Conservation (phyloP, 805 yeast species). For the Ogataea nitratoaversa region DNA sequence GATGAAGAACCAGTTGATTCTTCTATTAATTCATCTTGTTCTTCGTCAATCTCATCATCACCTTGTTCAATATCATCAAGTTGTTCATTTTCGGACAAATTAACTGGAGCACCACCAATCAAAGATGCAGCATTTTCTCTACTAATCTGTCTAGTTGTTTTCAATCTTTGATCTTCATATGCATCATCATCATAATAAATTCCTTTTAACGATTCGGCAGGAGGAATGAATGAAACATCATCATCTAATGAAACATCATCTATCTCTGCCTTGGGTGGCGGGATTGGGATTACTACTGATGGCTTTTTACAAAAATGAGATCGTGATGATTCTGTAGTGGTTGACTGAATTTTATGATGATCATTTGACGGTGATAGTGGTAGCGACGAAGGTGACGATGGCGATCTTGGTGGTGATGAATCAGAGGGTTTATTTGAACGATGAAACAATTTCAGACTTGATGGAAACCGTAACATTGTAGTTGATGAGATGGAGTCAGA, state of each 20-base stretch:
- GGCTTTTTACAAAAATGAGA: too few relatives aligned
- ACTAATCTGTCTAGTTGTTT: conserved; percentile 2
- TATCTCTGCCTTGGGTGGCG: not conserved
- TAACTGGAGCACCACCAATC: conserved; percentile 49
- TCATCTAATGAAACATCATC: not conserved
- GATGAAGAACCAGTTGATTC: conserved; percentile 7
- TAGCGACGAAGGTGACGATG: not conserved
- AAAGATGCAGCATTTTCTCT: conserved; percentile 37
- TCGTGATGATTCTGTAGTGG: too few relatives aligned
- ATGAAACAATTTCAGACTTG: not conserved
- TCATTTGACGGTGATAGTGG: too few relatives aligned
- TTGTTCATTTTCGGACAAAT: not conserved
- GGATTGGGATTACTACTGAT: too few relatives aligned
- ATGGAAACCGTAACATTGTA: too few relatives aligned
- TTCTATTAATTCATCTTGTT: conserved; percentile 24
- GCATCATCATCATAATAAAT: conserved; percentile 1
- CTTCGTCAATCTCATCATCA: conserved; percentile 12
- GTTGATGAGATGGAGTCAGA: not conserved
- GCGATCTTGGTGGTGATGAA: not conserved
- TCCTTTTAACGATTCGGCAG: not conserved
- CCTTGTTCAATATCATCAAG: conserved; percentile 5
- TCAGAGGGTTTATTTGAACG: not conserved
- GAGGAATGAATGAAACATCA: not conserved
- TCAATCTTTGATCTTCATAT: not conserved
- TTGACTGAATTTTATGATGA: too few relatives aligned